phyloP scores from a whole-genome alignment of 2,329 filamentous ascomycete genomes.

The Orbilia quercus region DNA sequence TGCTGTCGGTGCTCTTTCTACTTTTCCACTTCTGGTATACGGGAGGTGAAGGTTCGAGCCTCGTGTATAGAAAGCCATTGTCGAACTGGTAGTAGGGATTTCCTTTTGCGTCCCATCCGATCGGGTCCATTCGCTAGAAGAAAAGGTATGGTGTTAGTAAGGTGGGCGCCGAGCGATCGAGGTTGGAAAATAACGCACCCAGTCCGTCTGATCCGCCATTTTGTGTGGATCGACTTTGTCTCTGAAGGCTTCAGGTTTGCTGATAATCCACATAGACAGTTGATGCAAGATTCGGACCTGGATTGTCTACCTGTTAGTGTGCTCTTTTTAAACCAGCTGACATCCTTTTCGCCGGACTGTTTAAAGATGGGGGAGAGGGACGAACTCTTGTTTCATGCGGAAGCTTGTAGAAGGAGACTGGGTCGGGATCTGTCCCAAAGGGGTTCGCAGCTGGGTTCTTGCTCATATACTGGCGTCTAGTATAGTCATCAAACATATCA shows the following conservation, averaged over 20 bases:
- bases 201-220: constrained; percentile 78
- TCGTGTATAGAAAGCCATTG: constrained; percentile 90
- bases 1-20: constrained; percentile 68
- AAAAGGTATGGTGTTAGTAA: constrained; percentile 18
- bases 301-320: not conserved
- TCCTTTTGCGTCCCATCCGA: constrained; percentile 89
- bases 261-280: constrained; percentile 87
- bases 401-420: constrained; percentile 73
- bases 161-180: not conserved
- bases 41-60: constrained; percentile 76
- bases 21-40: constrained; percentile 71
- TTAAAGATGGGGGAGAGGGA: not conserved
- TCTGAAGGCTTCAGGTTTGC: constrained; percentile 85
- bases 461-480: constrained; percentile 85
- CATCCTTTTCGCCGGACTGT: no score
- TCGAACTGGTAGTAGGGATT: constrained; percentile 90
- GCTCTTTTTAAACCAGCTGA: not conserved
- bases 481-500: constrained; percentile 93
- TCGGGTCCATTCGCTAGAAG: constrained; percentile 76
- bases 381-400: constrained; percentile 28
- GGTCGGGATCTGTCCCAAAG: constrained; percentile 80
- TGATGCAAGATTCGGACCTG: constrained; percentile 84
- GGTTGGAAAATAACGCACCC: constrained; percentile 70
- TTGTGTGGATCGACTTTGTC: constrained; percentile 86
- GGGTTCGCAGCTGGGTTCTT: constrained; percentile 84